These are phyloP conservation scores for Xylaria palmicola DNA, from an alignment of 495 filamentous ascomycete species.

Conservation along the genomic window DNA sequence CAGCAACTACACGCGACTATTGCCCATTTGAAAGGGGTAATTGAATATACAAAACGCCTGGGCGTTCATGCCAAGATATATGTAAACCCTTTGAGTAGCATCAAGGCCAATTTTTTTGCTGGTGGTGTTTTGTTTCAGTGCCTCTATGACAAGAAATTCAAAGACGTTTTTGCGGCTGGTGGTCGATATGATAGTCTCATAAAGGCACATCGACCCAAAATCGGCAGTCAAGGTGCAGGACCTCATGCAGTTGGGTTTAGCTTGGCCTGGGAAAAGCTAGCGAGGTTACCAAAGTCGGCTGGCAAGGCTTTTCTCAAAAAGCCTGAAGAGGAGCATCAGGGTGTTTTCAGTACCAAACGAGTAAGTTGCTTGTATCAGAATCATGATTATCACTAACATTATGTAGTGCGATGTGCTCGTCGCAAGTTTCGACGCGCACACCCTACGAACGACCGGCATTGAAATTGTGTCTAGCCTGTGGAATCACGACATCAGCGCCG, in stretches of 20 bases:
- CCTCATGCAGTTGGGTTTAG: slow-evolving; percentile 89
- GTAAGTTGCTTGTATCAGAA: slow-evolving; percentile 40
- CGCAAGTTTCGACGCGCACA: slow-evolving; percentile 75
- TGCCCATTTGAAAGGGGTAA: slow-evolving; percentile 72
- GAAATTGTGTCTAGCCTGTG: slow-evolving; percentile 78
- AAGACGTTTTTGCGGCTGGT: slow-evolving; percentile 88
- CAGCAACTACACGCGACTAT: slow-evolving; percentile 70
- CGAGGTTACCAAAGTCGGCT: slow-evolving; percentile 59
- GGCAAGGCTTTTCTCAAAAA: slow-evolving; percentile 68
- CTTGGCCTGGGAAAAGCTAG: slow-evolving; percentile 80
- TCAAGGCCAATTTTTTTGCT: slow-evolving; percentile 90
- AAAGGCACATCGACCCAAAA: slow-evolving; percentile 61
- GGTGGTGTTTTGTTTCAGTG: slow-evolving; percentile 90
- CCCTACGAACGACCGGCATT: slow-evolving; percentile 73
- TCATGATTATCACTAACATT: slow-evolving; percentile 1
- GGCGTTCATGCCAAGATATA: slow-evolving; percentile 76
- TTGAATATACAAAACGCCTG: slow-evolving; percentile 72
- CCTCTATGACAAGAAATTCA: slow-evolving; percentile 77
- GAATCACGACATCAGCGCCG: slow-evolving; percentile 82
- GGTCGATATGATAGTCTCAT: slow-evolving; percentile 91
- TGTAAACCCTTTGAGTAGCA: slow-evolving; percentile 78
- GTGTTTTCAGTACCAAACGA: slow-evolving; percentile 62
- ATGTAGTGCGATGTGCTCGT: slow-evolving; percentile 81
- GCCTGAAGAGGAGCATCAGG: slow-evolving; percentile 51
- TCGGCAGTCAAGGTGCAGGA: slow-evolving; percentile 48